Conservation (phyloP, 805 yeast genomes). For the Suhomyces kilbournensis region DNA sequence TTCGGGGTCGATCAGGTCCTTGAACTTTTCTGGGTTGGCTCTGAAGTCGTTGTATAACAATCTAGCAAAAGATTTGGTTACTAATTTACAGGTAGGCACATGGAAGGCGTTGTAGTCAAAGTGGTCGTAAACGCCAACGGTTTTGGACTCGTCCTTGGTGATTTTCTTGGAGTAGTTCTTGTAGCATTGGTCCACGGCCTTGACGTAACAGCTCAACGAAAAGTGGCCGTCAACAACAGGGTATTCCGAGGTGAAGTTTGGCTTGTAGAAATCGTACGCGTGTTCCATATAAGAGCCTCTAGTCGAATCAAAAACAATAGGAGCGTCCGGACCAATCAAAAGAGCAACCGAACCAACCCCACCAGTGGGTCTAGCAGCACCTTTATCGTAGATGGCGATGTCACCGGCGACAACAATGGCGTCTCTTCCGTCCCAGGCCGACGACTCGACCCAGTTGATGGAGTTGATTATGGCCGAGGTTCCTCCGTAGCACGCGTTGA, state of each 20-base stretch:
- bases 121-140: conserved; percentile 60
- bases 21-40: conserved; percentile 61
- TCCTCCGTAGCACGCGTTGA: conserved; percentile 99
- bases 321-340: conserved; percentile 96
- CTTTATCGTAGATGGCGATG: conserved; percentile 94
- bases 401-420: conserved; percentile 97
- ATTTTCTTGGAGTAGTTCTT: conserved; percentile 72
- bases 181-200: conserved; percentile 88
- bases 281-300: conserved; percentile 96
- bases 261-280: conserved; percentile 97
- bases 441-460: conserved; percentile 92
- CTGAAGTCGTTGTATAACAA: conserved; percentile 83
- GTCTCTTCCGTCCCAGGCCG: conserved; percentile 97
- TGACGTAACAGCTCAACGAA: conserved; percentile 89
- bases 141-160: conserved; percentile 43
- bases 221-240: conserved; percentile 98
- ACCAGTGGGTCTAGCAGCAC: conserved; percentile 99
- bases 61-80: conserved; percentile 89
- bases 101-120: conserved; percentile 97
- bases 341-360: conserved; percentile 97
- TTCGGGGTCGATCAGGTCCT: conserved; percentile 40
- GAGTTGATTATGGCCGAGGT: conserved; percentile 93
- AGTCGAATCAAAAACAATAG: conserved; percentile 82
- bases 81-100: conserved; percentile 96
- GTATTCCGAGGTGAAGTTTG: conserved; percentile 93